A percentile compares a stretch with the other conserved stretches of the same genome.
phyloP scores from a whole-genome alignment of 2,329 filamentous ascomycete species.

The Leptographium lundbergii region DNA sequence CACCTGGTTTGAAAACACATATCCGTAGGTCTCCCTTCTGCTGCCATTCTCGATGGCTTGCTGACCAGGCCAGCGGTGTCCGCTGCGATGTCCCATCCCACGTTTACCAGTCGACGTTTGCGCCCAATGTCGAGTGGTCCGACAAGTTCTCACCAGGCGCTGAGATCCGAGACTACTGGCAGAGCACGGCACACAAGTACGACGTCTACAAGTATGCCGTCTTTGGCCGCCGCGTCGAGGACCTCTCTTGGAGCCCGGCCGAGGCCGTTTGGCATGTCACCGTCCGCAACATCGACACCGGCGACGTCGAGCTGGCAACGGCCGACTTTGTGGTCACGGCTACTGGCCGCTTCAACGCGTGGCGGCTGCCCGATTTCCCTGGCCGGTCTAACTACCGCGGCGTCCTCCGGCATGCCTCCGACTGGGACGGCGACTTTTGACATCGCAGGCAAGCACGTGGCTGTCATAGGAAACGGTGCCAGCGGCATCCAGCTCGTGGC shows the following conservation, averaged over 20 bases:
- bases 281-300: slow-evolving; percentile 15
- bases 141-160: slow-evolving; percentile 11
- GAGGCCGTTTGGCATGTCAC: slow-evolving; percentile 2
- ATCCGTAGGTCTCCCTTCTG: background rate
- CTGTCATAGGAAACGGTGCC: slow-evolving; percentile 11
- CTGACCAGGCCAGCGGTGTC: slow-evolving; percentile 3
- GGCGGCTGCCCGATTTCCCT: slow-evolving; percentile 1
- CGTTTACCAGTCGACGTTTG: slow-evolving; percentile 11
- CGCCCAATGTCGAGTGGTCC: slow-evolving; percentile 9
- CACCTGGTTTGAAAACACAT: background rate
- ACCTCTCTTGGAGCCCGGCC: slow-evolving; percentile 3
- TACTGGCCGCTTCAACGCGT: slow-evolving; percentile 1
- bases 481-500: slow-evolving; percentile 9
- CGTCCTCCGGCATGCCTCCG: slow-evolving; percentile 1
- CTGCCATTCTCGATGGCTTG: background rate
- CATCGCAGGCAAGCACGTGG: slow-evolving; percentile 6
- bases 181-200: background rate
- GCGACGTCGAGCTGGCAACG: slow-evolving; percentile 17
- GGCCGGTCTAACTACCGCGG: slow-evolving; percentile 2
- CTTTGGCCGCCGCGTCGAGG: background rate
- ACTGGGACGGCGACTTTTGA: slow-evolving; percentile 1
- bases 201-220: slow-evolving; percentile 2
- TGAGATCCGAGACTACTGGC: slow-evolving; percentile 12
- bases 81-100: slow-evolving; percentile 14
- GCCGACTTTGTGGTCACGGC: slow-evolving; percentile 9